Evolutionary conservation across 306 rosid genomes (phyloP).

Genomic region (Trifolium subterraneum): DNA sequence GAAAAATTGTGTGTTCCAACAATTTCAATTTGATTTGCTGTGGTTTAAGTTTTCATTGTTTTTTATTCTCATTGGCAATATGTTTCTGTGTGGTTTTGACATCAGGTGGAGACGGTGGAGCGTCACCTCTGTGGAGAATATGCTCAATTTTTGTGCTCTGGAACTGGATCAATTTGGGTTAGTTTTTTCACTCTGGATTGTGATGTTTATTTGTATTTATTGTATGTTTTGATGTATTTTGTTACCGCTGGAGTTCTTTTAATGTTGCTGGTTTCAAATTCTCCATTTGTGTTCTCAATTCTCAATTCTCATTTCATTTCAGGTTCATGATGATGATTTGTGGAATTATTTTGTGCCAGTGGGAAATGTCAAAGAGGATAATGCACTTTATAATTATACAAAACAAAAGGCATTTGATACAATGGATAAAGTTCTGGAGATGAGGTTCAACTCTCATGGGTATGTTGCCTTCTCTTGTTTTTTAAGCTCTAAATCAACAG

Average conservation of each 20-base stretch:
- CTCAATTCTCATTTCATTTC: no score
- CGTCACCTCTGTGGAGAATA: conserved; percentile 63
- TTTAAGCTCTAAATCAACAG: no score
- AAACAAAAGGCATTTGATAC: conserved; percentile 64
- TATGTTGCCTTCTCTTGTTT: conserved; percentile 45
- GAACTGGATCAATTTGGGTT: conserved; percentile 79
- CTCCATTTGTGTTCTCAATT: conserved; percentile 22
- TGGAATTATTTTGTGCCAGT: conserved; percentile 56
- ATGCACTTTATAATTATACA: conserved; percentile 52
- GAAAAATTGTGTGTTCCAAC: conserved; percentile 66
- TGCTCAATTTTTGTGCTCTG: conserved; percentile 76
- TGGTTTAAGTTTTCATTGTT: conserved; percentile 19
- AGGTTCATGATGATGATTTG: conserved; percentile 71
- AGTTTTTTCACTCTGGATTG: conserved; percentile 54
- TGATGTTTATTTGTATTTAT: conserved; percentile 18
- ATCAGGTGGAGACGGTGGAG: conserved; percentile 65
- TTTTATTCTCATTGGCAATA: conserved; percentile 36
- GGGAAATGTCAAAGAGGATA: conserved; percentile 48
- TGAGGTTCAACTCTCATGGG: conserved; percentile 66
- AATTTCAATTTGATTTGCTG: conserved; percentile 37
- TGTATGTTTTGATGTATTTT: not conserved
- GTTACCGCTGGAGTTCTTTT: conserved; percentile 23
- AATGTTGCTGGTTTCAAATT: conserved; percentile 32
- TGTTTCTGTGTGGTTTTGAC: conserved; percentile 13
- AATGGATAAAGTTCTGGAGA: conserved; percentile 58